These are phyloP conservation scores for Phytophthora nicotianae DNA, from an alignment of 352 stramenopile genomes.

Conservation along the genomic window DNA sequence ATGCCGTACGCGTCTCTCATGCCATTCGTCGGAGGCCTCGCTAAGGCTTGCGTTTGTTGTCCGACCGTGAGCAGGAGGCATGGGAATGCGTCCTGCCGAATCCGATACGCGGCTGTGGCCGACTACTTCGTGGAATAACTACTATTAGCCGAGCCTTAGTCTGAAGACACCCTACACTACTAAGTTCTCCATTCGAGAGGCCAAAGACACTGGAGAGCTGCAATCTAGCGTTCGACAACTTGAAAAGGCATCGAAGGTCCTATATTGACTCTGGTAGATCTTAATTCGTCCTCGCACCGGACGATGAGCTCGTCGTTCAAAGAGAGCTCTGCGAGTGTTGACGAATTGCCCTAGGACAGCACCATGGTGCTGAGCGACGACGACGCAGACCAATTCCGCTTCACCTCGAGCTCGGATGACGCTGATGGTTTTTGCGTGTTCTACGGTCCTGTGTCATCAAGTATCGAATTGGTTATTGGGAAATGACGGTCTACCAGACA, in stretches of 20 bases:
- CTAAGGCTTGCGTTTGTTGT: slow-evolving; percentile 36
- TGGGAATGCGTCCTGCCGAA: slow-evolving; percentile 18
- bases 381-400: slow-evolving; percentile 8
- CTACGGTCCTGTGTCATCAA: slow-evolving; percentile 21
- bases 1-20: slow-evolving; percentile 30
- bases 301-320: slow-evolving; percentile 24
- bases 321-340: slow-evolving; percentile 2
- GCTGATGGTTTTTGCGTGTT: slow-evolving; percentile 20
- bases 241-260: slow-evolving; percentile 17
- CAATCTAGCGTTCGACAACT: slow-evolving; percentile 7
- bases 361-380: slow-evolving; percentile 25
- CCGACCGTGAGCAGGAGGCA: slow-evolving; percentile 34
- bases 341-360: slow-evolving; percentile 15
- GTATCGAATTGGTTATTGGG: too few relatives aligned
- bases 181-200: slow-evolving; percentile 2
- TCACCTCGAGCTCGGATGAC: slow-evolving; percentile 20
- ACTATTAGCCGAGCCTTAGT: not conserved
- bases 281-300: slow-evolving; percentile 20
- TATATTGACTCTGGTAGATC: slow-evolving; percentile 10
- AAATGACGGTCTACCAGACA: too few relatives aligned
- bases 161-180: slow-evolving; percentile 2
- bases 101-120: slow-evolving; percentile 28
- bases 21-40: slow-evolving; percentile 32
- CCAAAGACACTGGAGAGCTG: not conserved
- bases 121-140: slow-evolving; percentile 27